Percentiles rank a stretch among this genome's conserved stretches.
phyloP scores from a whole-genome alignment of 2,329 filamentous ascomycete genomes.

The Shiraia sp. region DNA sequence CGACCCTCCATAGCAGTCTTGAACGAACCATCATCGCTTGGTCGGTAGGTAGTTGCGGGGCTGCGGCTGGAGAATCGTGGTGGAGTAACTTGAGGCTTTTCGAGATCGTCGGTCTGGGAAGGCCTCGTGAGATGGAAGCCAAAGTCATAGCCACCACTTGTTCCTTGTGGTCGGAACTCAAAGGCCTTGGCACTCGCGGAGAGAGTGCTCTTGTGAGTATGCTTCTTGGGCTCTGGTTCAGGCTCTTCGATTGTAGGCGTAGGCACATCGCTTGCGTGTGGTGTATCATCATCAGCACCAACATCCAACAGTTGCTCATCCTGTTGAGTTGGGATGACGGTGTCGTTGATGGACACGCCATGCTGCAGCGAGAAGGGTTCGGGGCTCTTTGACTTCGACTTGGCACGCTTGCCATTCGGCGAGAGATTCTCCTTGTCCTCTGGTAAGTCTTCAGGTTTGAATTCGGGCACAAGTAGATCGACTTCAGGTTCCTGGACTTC shows the following conservation, averaged over 20 bases:
- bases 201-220: conserved; percentile 56
- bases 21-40: conserved; percentile 46
- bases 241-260: conserved; percentile 37
- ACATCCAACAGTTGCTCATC: conserved; percentile 21
- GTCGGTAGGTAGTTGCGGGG: conserved; percentile 45
- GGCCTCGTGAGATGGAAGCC: conserved; percentile 46
- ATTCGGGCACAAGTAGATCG: conserved; percentile 21
- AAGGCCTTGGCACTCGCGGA: conserved; percentile 76
- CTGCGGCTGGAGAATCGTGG: conserved; percentile 37
- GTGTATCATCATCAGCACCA: conserved; percentile 22
- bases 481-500: conserved; percentile 32
- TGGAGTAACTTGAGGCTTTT: conserved; percentile 21
- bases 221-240: conserved; percentile 28
- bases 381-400: conserved; percentile 36
- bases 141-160: conserved; percentile 39
- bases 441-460: conserved; percentile 26
- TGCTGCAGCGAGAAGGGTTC: conserved; percentile 22
- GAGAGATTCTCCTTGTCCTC: conserved; percentile 45
- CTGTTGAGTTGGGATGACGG: conserved; percentile 12
- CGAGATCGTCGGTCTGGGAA: conserved; percentile 32
- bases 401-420: conserved; percentile 24
- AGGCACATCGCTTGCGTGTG: conserved; percentile 31
- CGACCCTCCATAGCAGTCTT: conserved; percentile 43
- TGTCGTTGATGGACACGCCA: conserved; percentile 9
- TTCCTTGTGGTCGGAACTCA: conserved; percentile 47